Evolutionary conservation across 1,284 basidiomycete genomes (phyloP).

Genomic region (Tausonia pullulans): DNA sequence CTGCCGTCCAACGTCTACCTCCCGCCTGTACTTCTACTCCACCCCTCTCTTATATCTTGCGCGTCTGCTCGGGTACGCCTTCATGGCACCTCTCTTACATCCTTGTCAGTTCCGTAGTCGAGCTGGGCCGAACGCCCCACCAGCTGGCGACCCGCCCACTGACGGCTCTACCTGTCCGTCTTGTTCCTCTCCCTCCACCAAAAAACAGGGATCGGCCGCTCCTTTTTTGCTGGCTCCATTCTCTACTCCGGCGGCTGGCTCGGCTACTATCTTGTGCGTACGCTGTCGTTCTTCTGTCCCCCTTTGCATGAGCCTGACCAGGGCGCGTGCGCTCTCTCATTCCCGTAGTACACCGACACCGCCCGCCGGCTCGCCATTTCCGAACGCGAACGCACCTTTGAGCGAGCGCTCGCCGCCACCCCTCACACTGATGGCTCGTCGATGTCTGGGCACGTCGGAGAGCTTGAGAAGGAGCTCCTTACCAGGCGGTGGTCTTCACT

Average conservation of each 20-base stretch:
- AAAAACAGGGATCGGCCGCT: too few relatives aligned
- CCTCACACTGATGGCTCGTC: not conserved
- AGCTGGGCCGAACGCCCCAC: too few relatives aligned
- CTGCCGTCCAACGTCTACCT: too few relatives aligned
- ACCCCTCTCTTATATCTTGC: too few relatives aligned
- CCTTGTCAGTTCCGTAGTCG: too few relatives aligned
- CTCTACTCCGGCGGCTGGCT: constrained; percentile 32
- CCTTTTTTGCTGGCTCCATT: constrained; percentile 27
- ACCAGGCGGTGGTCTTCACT: constrained; percentile 29
- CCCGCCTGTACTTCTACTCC: too few relatives aligned
- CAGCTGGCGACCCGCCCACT: too few relatives aligned
- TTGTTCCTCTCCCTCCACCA: too few relatives aligned
- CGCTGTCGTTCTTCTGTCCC: not conserved
- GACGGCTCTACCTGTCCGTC: too few relatives aligned
- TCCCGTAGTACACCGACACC: constrained; percentile 31
- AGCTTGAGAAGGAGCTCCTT: constrained; percentile 33
- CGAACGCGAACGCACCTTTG: constrained; percentile 18
- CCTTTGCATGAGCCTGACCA: not conserved
- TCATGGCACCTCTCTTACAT: too few relatives aligned
- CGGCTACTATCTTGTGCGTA: constrained; percentile 29
- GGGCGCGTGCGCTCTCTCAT: not conserved
- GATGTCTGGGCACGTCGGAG: constrained; percentile 9
- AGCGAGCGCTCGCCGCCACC: not conserved
- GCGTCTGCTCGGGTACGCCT: too few relatives aligned
- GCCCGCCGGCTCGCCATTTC: constrained; percentile 28